A percentile compares a stretch with the other conserved stretches of the same genome.
Evolutionary conservation across 164 flowering plant genomes (phyloP).

Genomic region (Umbilicus rupestris): DNA sequence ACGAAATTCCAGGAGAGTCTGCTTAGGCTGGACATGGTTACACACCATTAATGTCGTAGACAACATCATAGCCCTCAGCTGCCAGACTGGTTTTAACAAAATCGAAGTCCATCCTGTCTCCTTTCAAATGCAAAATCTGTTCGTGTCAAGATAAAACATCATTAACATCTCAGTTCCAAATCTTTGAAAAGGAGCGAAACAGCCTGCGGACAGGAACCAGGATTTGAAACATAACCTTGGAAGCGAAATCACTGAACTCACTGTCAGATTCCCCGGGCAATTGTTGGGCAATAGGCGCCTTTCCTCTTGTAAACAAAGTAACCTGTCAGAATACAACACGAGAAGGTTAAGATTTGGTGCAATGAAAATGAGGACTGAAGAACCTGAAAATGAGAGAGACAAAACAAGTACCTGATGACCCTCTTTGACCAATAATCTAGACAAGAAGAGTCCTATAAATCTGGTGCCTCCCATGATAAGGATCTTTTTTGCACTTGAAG

Average conservation of each 20-base stretch:
- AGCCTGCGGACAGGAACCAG: too few species aligned
- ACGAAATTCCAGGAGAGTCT: not conserved
- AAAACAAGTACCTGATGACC: conserved; percentile 63
- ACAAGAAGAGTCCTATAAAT: conserved; percentile 84
- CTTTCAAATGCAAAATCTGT: conserved; percentile 92
- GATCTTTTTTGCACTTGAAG: conserved; percentile 71
- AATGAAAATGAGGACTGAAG: not conserved
- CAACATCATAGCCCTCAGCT: conserved; percentile 86
- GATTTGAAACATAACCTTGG: conserved; percentile 54
- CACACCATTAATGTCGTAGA: conserved; percentile 89
- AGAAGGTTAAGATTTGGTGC: not conserved
- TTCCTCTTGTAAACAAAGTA: conserved; percentile 90
- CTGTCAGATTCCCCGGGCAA: conserved; percentile 79
- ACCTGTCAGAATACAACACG: conserved; percentile 30
- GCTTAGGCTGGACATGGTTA: not conserved
- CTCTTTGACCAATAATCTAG: conserved; percentile 82
- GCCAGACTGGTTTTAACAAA: conserved; percentile 80
- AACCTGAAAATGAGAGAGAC: not conserved
- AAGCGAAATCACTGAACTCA: conserved; percentile 60
- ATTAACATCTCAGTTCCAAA: too few species aligned
- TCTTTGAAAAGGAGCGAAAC: too few species aligned
- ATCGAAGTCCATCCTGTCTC: conserved; percentile 85
- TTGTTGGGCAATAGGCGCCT: conserved; percentile 81
- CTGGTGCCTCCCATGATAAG: conserved; percentile 99
- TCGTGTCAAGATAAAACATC: not conserved